Percentiles rank a stretch among this genome's conserved stretches.
phyloP scores from a whole-genome alignment of 129 eudicot genomes.

The Lactuca saligna region DNA sequence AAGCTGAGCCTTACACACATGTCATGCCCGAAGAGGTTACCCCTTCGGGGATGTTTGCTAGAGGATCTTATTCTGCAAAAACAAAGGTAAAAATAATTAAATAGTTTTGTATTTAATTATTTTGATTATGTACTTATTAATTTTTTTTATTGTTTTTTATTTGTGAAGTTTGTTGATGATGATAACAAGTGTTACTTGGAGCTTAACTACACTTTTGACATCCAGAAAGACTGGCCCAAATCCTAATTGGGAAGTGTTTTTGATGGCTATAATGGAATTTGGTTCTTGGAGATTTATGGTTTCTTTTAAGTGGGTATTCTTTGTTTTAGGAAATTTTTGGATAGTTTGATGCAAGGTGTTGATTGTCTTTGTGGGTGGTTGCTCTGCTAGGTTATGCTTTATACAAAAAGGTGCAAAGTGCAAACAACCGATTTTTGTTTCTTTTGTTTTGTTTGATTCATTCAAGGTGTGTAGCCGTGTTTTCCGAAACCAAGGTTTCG shows the following conservation, averaged over 20 bases:
- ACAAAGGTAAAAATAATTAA: slow-evolving; percentile 41
- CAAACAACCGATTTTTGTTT: slow-evolving; percentile 10
- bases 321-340: slow-evolving; percentile 26
- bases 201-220: slow-evolving; percentile 67
- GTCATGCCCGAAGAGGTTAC: slow-evolving; percentile 70
- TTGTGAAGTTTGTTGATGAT: slow-evolving; percentile 54
- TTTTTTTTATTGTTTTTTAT: background rate
- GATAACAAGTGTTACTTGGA: slow-evolving; percentile 51
- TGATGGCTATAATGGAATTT: slow-evolving; percentile 8
- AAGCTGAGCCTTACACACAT: slow-evolving; percentile 60
- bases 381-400: slow-evolving; percentile 28
- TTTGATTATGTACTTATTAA: background rate
- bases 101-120: background rate
- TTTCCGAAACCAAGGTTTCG: slow-evolving; percentile 14
- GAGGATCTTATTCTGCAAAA: slow-evolving; percentile 67
- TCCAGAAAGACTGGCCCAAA: slow-evolving; percentile 59
- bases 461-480: slow-evolving; percentile 15
- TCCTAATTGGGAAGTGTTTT: background rate
- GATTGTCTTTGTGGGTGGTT: slow-evolving; percentile 16
- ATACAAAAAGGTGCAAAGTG: background rate
- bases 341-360: slow-evolving; percentile 25
- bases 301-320: slow-evolving; percentile 14
- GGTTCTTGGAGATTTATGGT: slow-evolving; percentile 5
- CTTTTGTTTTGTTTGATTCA: background rate
- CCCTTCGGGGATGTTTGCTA: slow-evolving; percentile 66